Conservation (phyloP, 129 eudicot species). For the Helianthus tuberosus region DNA sequence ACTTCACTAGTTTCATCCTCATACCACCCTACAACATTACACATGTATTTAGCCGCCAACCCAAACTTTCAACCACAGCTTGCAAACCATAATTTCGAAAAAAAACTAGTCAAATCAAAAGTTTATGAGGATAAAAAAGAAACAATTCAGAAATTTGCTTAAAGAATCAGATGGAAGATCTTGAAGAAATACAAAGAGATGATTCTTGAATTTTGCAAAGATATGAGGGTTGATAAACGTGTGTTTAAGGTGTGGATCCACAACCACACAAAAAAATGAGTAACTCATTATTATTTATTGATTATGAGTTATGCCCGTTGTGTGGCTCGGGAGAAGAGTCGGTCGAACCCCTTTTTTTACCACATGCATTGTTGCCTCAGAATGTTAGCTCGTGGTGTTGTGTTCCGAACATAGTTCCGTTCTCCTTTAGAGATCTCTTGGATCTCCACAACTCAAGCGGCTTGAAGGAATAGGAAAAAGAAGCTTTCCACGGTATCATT, state of each 20-base stretch:
- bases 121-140: conserved; percentile 44
- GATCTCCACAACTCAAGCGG: too few species aligned
- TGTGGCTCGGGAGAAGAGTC: too few species aligned
- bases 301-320: too few species aligned
- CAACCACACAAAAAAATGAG: conserved; percentile 45
- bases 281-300: too few species aligned
- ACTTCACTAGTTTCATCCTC: conserved; percentile 70
- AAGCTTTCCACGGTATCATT: too few species aligned
- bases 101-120: conserved; percentile 46
- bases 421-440: too few species aligned
- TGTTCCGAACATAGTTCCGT: too few species aligned
- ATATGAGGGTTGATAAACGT: conserved; percentile 52
- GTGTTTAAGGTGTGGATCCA: conserved; percentile 83
- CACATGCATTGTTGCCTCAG: too few species aligned
- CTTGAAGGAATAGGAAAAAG: too few species aligned
- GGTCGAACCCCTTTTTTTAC: too few species aligned
- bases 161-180: conserved; percentile 67
- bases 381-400: too few species aligned
- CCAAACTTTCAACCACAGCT: not conserved
- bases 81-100: conserved; percentile 8
- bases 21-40: conserved; percentile 61
- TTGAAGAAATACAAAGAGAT: conserved; percentile 47
- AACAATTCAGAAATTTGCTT: conserved; percentile 58
- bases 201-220: conserved; percentile 43
- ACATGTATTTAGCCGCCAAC: conserved; percentile 42